A percentile compares a stretch with the other conserved stretches of the same genome.
phyloP scores from a whole-genome alignment of 1,284 basidiomycete species.

The Puccinia horiana region DNA sequence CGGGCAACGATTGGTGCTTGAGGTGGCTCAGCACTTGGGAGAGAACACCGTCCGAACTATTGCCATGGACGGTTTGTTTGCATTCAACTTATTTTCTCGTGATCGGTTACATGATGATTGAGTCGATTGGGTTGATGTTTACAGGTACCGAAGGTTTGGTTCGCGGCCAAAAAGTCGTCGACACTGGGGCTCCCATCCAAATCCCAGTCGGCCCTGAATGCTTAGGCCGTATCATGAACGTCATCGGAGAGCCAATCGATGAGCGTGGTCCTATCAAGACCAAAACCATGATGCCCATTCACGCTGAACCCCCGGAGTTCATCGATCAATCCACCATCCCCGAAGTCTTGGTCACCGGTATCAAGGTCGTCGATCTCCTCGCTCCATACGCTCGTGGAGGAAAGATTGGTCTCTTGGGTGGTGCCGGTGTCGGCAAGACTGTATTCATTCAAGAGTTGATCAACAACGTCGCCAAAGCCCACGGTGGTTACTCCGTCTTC shows the following conservation, averaged over 20 bases:
- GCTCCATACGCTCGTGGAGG: constrained; percentile 99
- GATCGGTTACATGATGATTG: neutral
- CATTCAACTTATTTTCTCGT: neutral
- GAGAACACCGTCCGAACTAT: constrained; percentile 88
- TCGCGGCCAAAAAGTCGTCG: constrained; percentile 93
- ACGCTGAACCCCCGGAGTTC: constrained; percentile 93
- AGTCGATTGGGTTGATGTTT: neutral
- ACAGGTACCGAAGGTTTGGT: constrained; percentile 92
- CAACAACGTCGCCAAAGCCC: constrained; percentile 99
- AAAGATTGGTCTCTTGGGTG: constrained; percentile 99
- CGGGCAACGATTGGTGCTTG: constrained; percentile 67
- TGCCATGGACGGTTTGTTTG: constrained; percentile 68
- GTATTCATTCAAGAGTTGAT: constrained; percentile 98
- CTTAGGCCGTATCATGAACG: constrained; percentile 99
- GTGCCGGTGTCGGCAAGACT: constrained; percentile 99
- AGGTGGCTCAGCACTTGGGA: constrained; percentile 84
- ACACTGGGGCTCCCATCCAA: constrained; percentile 92
- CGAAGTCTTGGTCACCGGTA: constrained; percentile 98
- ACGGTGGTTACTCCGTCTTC: constrained; percentile 99
- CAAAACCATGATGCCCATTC: constrained; percentile 74
- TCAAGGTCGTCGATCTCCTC: constrained; percentile 99
- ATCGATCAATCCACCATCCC: constrained; percentile 97
- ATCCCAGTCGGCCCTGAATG: constrained; percentile 92
- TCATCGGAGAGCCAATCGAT: constrained; percentile 99
- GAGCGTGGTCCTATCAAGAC: constrained; percentile 89